Base-by-base conservation (phyloP, 1,139 yeast genomes). In the Diutina neorugosa region DNA sequence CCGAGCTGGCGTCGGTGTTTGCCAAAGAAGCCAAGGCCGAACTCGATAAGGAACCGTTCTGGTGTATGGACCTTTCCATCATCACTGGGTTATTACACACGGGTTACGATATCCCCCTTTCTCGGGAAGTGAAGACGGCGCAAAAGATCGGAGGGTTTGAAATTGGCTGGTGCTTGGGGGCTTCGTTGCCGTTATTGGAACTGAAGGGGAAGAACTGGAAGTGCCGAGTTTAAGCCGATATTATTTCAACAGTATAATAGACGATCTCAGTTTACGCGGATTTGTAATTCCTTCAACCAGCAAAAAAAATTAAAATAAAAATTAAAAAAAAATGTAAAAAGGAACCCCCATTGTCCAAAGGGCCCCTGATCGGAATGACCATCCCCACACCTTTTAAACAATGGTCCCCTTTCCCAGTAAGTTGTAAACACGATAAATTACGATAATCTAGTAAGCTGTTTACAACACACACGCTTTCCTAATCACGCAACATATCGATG, bases 161-260 rank as follows among this genome's bases (percentile, higher is more conserved):
- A 69, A 76, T 93, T 53, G 98, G 98, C 41, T 93, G 99, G 99
- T 93, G 98, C 71, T 76, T 93, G 57, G 99, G 99, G 60, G 98
- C 98, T 2, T 88, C 97, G 0, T 76, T 93, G 62, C 98, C 98
- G 3, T 73, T 93, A 60, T 74, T 93, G 60, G 93, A 87, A 58
- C 73, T 76, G 57, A 67, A 68, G 44, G 68, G 69, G 50, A 71
- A 78, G 14, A 82, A 81, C 54, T 89, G 96, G 96, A 77, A 72
- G 54, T 90, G 96, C 18, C 27, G 40, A 6, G 50, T 41, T 6
- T 46, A 46, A 20, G 12, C 37, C 25, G 25, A 7, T 4, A 31
- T 31, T 31, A 11, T 4, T 31, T 31, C 14, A 0, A 31, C n/a
- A 9, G 37, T 27, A 7, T 23, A 4, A 23, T 23, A 23, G 25